Percentiles rank a stretch among this genome's conserved stretches.
These are phyloP conservation scores for Aspergillus affinis DNA, from an alignment of 495 filamentous ascomycete genomes.

Conservation along the genomic window DNA sequence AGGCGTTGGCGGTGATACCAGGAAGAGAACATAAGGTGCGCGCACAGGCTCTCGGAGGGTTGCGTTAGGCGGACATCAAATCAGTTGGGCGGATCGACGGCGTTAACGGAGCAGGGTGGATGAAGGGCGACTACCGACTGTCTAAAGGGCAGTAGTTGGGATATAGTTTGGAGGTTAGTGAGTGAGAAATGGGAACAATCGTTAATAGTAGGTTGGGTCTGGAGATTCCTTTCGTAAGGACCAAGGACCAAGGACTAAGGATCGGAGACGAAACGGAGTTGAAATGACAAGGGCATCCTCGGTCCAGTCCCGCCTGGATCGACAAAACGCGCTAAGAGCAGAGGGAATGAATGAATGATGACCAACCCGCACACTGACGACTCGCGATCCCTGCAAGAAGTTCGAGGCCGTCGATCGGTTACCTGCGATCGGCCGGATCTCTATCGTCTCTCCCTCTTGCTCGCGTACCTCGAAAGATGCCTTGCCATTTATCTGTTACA, in stretches of 20 bases:
- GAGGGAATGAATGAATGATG: background rate
- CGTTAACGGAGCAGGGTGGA: background rate
- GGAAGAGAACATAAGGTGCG: slow-evolving; percentile 4
- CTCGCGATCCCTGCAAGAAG: background rate
- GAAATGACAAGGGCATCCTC: slow-evolving; percentile 7
- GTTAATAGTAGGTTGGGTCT: background rate
- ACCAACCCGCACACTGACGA: background rate
- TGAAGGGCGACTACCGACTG: background rate
- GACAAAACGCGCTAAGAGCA: slow-evolving; percentile 3
- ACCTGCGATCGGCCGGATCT: too few relatives aligned
- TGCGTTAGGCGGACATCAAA: slow-evolving; percentile 3
- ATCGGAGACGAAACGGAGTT: background rate
- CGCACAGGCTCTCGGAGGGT: slow-evolving; percentile 1
- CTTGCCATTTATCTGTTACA: too few relatives aligned
- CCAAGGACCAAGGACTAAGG: background rate
- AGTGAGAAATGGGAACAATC: background rate
- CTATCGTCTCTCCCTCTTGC: too few relatives aligned
- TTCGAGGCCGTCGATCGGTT: too few relatives aligned
- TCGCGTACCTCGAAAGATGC: too few relatives aligned
- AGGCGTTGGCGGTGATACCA: slow-evolving; percentile 6
- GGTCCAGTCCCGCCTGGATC: slow-evolving; percentile 13
- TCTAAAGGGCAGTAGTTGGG: too few relatives aligned
- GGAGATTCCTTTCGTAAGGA: too few relatives aligned
- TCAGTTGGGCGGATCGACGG: background rate
- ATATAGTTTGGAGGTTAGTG: background rate